Evolutionary conservation across 2,329 filamentous ascomycete species (phyloP), one percentile per base, ranked within the genome.

Genomic region (Colletotrichum sojae): DNA sequence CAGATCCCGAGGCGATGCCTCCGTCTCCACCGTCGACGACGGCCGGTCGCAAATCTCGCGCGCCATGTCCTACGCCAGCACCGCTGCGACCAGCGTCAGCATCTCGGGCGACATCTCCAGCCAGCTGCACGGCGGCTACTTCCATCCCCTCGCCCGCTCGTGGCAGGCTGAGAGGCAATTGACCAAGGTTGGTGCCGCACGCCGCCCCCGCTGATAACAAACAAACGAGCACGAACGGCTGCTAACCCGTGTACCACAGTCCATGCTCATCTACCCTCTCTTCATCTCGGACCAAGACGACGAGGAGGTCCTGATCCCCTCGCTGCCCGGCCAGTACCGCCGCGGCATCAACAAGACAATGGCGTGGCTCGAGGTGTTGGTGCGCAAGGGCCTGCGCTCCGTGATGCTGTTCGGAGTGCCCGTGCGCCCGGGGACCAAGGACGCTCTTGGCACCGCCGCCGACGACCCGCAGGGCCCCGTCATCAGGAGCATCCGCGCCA

Each of bases 331-430:
- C 78, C 95, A 98, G 81, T 86, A 91, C 81, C 95, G 95, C 76
- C 91, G 94, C 70, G 95, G 96, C 71, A 79, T 98, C 77, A 97
- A 97, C 85, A 93, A 91, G 75, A 80, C 98, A 67, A 86, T 97
- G 6, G 89, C 94, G 8, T 96, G 95, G 83, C 89, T 98, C 73
- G 90, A 92, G 74, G 93, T 95, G 2, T 90, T 99, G 51, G 89
- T 98, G 27, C 91, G 89, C 76, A 98, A 97, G 82, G 96, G 96
- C 31, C 89, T 99, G 39, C 90, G 91, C 69, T 97, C 94, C 36
- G 95, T 99, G 68, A 97, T 99, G 73, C 88, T 99, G 31, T 99
- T 99, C 76, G 96, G 96, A 73, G 96, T 99, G 2, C 96, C 96
- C 27, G 86, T 97, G 72, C 90, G 89, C 58, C 89, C 93, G 2